Percentiles rank a stretch among this genome's conserved stretches.
Evolutionary conservation across 139 green algal species (phyloP).

Genomic region (Chlamydomonas eustigma): DNA sequence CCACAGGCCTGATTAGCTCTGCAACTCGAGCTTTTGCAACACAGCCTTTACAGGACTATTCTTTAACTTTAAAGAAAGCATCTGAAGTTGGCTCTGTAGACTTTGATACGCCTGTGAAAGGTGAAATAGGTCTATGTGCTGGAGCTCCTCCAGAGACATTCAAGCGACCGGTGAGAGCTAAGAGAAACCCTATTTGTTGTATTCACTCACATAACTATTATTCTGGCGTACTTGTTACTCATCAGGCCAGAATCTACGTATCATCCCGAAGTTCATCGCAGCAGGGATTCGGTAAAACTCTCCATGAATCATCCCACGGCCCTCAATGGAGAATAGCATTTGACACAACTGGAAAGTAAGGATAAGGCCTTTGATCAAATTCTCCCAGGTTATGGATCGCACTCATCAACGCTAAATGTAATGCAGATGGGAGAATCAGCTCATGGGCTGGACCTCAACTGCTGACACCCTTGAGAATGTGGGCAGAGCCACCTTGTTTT

Average conservation of each 20-base stretch:
- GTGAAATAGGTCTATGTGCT: conserved; percentile 42
- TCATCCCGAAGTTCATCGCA: conserved; percentile 61
- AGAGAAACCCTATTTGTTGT: neutral
- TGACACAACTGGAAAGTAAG: conserved; percentile 56
- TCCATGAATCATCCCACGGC: conserved; percentile 18
- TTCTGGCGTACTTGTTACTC: neutral
- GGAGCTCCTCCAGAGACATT: conserved; percentile 57
- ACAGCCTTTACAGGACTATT: conserved; percentile 27
- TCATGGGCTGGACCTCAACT: conserved; percentile 97
- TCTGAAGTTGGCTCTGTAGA: conserved; percentile 12
- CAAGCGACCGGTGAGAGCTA: conserved; percentile 44
- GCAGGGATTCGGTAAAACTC: conserved; percentile 62
- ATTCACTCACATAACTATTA: neutral
- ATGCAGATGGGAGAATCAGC: conserved; percentile 88
- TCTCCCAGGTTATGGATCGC: neutral
- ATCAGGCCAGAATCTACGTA: conserved; percentile 69
- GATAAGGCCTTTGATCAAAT: neutral
- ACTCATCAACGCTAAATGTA: neutral
- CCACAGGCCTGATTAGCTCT: neutral
- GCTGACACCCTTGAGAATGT: conserved; percentile 82
- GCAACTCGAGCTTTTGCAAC: neutral
- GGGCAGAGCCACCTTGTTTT: conserved; percentile 48
- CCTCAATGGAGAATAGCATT: conserved; percentile 78
- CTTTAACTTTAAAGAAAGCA: conserved; percentile 31
- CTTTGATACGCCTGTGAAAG: conserved; percentile 1